Evolutionary conservation across 192 early-diverging fungal genomes (phyloP).

Genomic region (Haplosporangium gracile): DNA sequence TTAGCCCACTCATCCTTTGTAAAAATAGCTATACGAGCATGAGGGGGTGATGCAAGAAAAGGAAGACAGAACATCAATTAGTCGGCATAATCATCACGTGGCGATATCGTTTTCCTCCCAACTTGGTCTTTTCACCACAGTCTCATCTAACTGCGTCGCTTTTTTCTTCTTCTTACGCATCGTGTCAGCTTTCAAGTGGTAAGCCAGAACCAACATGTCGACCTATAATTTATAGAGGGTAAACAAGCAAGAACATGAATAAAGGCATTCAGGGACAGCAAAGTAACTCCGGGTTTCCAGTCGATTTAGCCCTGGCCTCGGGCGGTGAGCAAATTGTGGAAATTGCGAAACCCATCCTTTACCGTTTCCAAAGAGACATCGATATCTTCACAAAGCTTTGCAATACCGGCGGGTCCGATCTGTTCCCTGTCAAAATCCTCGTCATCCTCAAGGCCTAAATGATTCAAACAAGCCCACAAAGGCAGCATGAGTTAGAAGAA

Average conservation of each 20-base stretch:
- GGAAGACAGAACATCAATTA: not conserved
- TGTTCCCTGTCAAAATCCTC: slow-evolving; percentile 42
- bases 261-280: not conserved
- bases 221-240: slow-evolving; percentile 26
- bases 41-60: not conserved
- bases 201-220: slow-evolving; percentile 53
- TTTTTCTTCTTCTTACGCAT: slow-evolving; percentile 42
- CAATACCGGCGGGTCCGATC: slow-evolving; percentile 47
- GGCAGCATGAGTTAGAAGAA: not conserved
- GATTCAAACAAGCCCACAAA: not conserved
- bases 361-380: slow-evolving; percentile 45
- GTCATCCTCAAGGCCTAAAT: slow-evolving; percentile 38
- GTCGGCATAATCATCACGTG: not conserved
- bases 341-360: slow-evolving; percentile 1
- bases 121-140: not conserved
- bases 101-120: not conserved
- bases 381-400: slow-evolving; percentile 51
- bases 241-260: not conserved
- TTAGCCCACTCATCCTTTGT: slow-evolving; percentile 58
- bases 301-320: not conserved
- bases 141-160: not conserved
- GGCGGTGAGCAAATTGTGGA: slow-evolving; percentile 10
- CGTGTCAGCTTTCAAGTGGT: slow-evolving; percentile 46
- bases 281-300: not conserved
- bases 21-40: slow-evolving; percentile 55